Percentiles rank a stretch among this genome's conserved stretches.
Evolutionary conservation across 805 yeast species (phyloP).

Genomic region (Allodekkera sacchari): DNA sequence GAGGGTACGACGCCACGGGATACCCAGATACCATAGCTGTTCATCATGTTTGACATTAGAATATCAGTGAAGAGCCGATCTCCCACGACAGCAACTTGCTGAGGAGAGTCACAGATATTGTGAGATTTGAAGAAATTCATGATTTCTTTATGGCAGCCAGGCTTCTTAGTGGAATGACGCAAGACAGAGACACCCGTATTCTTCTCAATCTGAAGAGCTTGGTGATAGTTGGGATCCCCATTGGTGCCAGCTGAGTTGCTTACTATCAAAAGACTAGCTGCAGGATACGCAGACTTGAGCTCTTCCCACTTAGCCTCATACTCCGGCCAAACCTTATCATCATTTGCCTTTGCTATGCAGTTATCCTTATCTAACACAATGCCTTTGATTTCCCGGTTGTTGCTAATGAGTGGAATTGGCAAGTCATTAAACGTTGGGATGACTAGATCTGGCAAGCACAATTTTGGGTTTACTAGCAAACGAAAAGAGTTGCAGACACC

Average conservation of each 20-base stretch:
- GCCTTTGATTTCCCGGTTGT: constrained; percentile 44
- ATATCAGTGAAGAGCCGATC: constrained; percentile 89
- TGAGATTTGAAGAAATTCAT: constrained; percentile 45
- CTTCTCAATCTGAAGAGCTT: constrained; percentile 55
- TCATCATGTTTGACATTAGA: constrained; percentile 91
- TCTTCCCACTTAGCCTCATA: constrained; percentile 50
- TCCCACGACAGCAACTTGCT: constrained; percentile 79
- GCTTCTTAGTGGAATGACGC: constrained; percentile 69
- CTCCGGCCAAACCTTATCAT: constrained; percentile 70
- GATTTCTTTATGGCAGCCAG: constrained; percentile 71
- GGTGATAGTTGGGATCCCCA: constrained; percentile 52
- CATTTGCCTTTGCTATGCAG: constrained; percentile 83
- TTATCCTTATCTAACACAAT: constrained; percentile 91
- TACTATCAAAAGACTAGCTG: constrained; percentile 60
- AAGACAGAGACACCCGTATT: constrained; percentile 63
- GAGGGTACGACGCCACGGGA: constrained; percentile 63
- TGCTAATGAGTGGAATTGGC: constrained; percentile 17
- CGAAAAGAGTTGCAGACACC: constrained; percentile 66
- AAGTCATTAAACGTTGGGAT: constrained; percentile 36
- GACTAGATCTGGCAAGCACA: constrained; percentile 63
- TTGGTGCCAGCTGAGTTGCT: constrained; percentile 90
- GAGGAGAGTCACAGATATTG: constrained; percentile 37
- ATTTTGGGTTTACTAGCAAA: constrained; percentile 52
- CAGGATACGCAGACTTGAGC: constrained; percentile 52
- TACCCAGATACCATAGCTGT: constrained; percentile 78